Base-by-base conservation (phyloP, 2,329 filamentous ascomycete species). In the Aspergillus novoparasiticus region DNA sequence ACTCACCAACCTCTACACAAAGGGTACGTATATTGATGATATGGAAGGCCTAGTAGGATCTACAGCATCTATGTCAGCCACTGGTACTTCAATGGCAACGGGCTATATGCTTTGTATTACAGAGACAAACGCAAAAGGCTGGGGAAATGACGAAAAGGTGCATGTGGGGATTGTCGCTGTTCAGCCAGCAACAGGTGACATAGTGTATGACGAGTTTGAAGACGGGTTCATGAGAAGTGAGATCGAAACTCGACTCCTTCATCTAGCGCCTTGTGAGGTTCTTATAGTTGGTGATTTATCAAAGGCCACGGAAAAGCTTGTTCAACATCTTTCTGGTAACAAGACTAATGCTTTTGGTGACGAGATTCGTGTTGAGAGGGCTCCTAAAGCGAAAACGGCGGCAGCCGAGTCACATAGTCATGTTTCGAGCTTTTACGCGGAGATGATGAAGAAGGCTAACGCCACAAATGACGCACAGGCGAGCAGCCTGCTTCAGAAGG, bases 191-290 rank as follows among this genome's bases (percentile, higher is more conserved):
- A 99, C 95, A 0, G 95, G 95, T 61, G 94, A 98, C 76, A 93
- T 99, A 70, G 90, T 98, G 61, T 96, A 97, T 72, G 95, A 99
- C 73, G 89, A 90, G 63, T 99, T 99, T 71, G 93, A 98, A 70
- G 95, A 99, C 73, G 93, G 94, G 2, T 98, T 98, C 79, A 97
- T 99, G 94, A 86, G 95, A 56, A 93, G 90, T 71, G 95, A 99
- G 75, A 91, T 99, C 39, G 95, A 99, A 80, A 99, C 95, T 0
- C 84, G 95, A n/a, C 81, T 99, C 30, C 82, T 99, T 34, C 95
- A 99, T 75, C 96, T 99, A 68, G 93, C 94, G 0, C 95, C 95
- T 0, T 97, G 94, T 78, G 95, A 99, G 76, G 93, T 99, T 65
- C 84, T 99, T 36, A 90, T 99, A 51, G 92, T 99, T 1, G 95